Percentiles rank a stretch among this genome's conserved stretches.
Evolutionary conservation across 2,329 filamentous ascomycete genomes (phyloP).

Genomic region (Calonectria pauciramosa): DNA sequence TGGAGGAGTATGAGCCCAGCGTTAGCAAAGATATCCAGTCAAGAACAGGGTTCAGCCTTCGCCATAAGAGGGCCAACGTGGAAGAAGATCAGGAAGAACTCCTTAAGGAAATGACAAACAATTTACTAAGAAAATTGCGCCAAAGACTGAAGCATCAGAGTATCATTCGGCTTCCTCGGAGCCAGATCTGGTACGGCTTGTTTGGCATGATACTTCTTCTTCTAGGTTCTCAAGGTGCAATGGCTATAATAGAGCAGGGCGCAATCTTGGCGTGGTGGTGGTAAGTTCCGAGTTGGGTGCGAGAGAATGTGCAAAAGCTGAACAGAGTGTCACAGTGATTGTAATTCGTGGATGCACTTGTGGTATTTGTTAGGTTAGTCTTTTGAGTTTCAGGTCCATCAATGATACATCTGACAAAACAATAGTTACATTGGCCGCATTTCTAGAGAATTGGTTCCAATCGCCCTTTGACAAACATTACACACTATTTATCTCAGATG

Average conservation of each 20-base stretch:
- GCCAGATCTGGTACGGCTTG: background rate
- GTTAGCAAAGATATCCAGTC: background rate
- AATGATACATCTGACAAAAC: background rate
- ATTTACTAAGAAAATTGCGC: background rate
- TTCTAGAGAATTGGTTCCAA: background rate
- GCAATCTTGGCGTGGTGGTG: background rate
- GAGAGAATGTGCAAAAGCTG: background rate
- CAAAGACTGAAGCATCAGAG: background rate
- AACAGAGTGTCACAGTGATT: background rate
- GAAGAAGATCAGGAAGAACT: background rate
- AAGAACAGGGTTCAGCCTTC: background rate
- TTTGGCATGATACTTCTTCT: background rate
- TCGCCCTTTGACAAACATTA: background rate
- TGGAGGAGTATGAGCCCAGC: background rate
- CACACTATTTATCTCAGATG: background rate
- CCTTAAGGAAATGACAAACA: background rate
- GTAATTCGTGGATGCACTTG: background rate
- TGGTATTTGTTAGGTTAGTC: background rate
- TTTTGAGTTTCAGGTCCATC: background rate
- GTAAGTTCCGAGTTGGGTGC: background rate
- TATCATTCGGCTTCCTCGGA: background rate
- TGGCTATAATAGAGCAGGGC: background rate
- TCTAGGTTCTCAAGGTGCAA: background rate
- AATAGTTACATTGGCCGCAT: background rate
- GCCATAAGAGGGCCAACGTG: background rate